Percentiles rank a stretch among this genome's conserved stretches.
Conservation (phyloP, 2,329 filamentous ascomycete genomes). For the Colletotrichum viniferum region DNA sequence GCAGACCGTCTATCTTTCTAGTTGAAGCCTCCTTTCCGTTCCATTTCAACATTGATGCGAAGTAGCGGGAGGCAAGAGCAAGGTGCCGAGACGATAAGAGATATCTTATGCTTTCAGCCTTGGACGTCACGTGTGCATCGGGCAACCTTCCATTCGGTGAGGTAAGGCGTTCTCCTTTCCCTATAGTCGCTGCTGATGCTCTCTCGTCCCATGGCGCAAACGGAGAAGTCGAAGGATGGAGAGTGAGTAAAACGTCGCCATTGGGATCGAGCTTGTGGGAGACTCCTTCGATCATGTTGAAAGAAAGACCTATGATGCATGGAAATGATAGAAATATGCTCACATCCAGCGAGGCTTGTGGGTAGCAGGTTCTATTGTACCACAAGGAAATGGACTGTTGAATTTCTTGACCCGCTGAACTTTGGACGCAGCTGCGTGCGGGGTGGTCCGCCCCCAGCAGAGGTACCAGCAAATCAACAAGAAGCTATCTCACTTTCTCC, state of each 20-base stretch:
- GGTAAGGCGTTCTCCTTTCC: background rate
- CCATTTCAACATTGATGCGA: slow-evolving; percentile 1
- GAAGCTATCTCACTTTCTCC: background rate
- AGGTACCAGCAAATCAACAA: background rate
- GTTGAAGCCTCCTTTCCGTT: slow-evolving; percentile 16
- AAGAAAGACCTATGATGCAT: background rate
- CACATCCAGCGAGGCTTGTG: background rate
- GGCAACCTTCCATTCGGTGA: background rate
- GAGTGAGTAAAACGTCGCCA: background rate
- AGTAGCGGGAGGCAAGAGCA: slow-evolving; percentile 20
- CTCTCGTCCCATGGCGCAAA: background rate
- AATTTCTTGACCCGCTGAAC: background rate
- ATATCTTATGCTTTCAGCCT: background rate
- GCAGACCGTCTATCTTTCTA: background rate
- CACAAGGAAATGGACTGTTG: background rate
- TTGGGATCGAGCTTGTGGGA: background rate
- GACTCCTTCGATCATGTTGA: background rate
- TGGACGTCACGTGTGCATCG: background rate
- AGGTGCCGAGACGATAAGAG: slow-evolving; percentile 5
- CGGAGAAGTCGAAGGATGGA: background rate
- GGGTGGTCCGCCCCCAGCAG: background rate
- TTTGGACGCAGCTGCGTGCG: background rate
- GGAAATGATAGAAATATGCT: background rate
- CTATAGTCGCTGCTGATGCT: background rate
- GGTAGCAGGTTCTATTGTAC: background rate